phyloP scores from a whole-genome alignment of 768 basidiomycete genomes.

The Antrodiella citrinella region DNA sequence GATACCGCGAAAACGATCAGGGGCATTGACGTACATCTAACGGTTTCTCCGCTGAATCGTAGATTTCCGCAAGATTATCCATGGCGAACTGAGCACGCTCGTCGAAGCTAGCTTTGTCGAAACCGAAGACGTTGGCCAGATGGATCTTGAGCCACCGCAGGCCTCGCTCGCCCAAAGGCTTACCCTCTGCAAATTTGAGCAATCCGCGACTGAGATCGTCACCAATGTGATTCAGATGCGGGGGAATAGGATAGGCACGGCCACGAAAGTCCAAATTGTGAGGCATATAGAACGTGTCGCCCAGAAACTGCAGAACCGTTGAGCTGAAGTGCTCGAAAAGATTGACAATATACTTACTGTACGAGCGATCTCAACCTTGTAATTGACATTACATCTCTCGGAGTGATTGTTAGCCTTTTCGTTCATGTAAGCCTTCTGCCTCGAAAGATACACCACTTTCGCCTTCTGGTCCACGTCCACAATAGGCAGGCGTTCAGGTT shows the following conservation, averaged over 20 bases:
- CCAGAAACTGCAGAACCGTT: constrained; percentile 53
- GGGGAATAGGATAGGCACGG: constrained; percentile 93
- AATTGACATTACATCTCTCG: constrained; percentile 88
- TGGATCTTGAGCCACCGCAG: constrained; percentile 95
- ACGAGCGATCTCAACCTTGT: constrained; percentile 93
- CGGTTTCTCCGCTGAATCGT: constrained; percentile 77
- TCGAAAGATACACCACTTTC: constrained; percentile 44
- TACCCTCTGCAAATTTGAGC: constrained; percentile 59
- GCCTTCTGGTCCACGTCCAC: constrained; percentile 45
- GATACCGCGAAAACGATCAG: constrained; percentile 6
- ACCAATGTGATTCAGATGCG: constrained; percentile 91
- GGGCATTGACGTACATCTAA: constrained; percentile 59
- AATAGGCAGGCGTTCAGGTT: constrained; percentile 49
- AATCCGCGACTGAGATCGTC: constrained; percentile 89
- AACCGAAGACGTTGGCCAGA: constrained; percentile 86
- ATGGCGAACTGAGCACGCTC: constrained; percentile 80
- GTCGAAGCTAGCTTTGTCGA: constrained; percentile 90
- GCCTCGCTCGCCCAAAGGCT: constrained; percentile 76
- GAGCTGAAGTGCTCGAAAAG: background rate
- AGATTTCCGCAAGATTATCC: constrained; percentile 66
- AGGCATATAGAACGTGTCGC: constrained; percentile 84
- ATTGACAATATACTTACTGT: constrained; percentile 45
- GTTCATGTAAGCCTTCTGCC: constrained; percentile 47
- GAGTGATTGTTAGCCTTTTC: constrained; percentile 78
- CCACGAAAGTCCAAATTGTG: constrained; percentile 98